Base-by-base conservation (phyloP, 306 rosid genomes). In the Vigna nakashimae region DNA sequence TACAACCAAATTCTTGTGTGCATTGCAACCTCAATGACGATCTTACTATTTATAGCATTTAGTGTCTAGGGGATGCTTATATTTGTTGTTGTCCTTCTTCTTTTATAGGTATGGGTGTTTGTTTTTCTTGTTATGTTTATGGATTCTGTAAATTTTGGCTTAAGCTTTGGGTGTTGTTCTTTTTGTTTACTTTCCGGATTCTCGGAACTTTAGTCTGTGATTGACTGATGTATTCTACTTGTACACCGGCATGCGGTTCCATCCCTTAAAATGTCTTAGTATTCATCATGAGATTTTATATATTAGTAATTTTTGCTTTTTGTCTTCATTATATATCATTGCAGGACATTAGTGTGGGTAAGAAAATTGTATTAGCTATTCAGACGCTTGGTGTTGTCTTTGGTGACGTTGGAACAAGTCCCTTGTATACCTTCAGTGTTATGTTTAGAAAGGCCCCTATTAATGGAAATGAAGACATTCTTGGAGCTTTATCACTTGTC, bases 401-500 rank as follows among this genome's bases (percentile, higher is more conserved):
- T 83, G 99, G 99, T 80, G 99, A 96, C 85, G 99, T 96, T 85
- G 99, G 98, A 78, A 96, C 99, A 7, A 92, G 99, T 83, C 99
- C 99, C 18, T 82, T 96, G 69, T 96, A 96, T 84, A 93, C 99
- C 46, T 96, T 96, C 80, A 89, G 94, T 74, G 99, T 96, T 77
- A 92, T 96, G 97, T 96, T 96, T 83, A 90, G 86, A 80, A 96
- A 96, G 80, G 94, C 96, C 13, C 97, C 99, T 71, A 96, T 96
- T 50, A 84, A 88, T 71, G 99, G 82, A 58, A 57, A 87, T 77
- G 99, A 92, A 86, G 99, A 96, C 89, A 86, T 96, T 88, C 75
- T 96, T 80, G 99, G 99, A 74, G 99, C 98, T 65, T 71, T 92
- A 80, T 96, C 99, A 22, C 91, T 96, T 58, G 97, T 96, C 60